Evolutionary conservation across 345 rosid genomes (phyloP), one percentile per base, ranked within the genome.

Genomic region (Brassica juncea): DNA sequence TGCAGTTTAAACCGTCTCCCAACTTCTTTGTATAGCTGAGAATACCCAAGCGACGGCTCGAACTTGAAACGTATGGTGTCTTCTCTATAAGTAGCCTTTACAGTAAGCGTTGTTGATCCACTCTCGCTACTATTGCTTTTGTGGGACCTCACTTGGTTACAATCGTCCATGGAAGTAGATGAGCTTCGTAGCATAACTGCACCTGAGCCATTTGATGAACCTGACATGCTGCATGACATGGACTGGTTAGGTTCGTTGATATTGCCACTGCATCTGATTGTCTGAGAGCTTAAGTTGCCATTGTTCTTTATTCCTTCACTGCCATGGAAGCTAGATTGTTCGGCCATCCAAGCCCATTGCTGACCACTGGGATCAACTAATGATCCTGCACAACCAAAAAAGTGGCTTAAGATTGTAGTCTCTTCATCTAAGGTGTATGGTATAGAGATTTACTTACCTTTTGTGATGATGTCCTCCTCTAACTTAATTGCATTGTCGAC

Each of bases 11-110:
- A 90, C 58, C 99, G 89, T 82, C 79, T 90, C 19, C 87, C 90
- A 44, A 93, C 90, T 85, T 95, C 96, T 71, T 87, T 90, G 39
- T 93, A 90, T 47, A 95, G 89, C 70, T 93, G 91, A 83, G 81
- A 75, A 82, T 89, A 93, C 65, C 97, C 94, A 2, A 80, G 83
- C 0, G 84, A 83, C 39, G 91, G 89, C 21, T 89, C 94, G 52
- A 93, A 91, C 87, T 93, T 93, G 88, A 95, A 95, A 5, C 97
- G 90, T 37, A 90, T 67, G 0, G 87, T 87, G 62, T 93, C 98
- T 30, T 87, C 97, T 71, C 84, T 85, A 68, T 88, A 93, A 39
- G 87, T 93, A 30, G 93, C 99, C 84, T 95, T 95, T 8, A 95
- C 87, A 0, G 87, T 85, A 42, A 93, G 83, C 68, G 3, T 74